Conservation (phyloP, 768 basidiomycete species). For the Suillus bovinus region DNA sequence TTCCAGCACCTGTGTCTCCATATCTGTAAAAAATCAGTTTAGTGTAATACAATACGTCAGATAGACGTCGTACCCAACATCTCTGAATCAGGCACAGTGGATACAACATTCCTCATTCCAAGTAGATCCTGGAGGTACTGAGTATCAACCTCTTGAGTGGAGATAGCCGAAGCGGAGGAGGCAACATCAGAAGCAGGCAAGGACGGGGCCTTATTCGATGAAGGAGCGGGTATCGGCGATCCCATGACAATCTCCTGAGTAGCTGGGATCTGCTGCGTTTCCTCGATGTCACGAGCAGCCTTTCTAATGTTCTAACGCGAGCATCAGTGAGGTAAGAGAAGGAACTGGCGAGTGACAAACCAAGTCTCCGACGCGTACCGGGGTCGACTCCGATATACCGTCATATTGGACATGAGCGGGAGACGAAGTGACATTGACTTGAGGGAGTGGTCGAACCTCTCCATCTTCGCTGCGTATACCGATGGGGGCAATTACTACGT, state of each 20-base stretch:
- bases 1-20: conserved; percentile 32
- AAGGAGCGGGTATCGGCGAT: conserved; percentile 24
- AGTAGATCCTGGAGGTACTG: conserved; percentile 38
- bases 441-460: conserved; percentile 42
- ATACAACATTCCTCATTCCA: conserved; percentile 13
- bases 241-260: conserved; percentile 32
- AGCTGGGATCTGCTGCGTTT: conserved; percentile 49
- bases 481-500: conserved; percentile 39
- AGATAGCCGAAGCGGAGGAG: conserved; percentile 18
- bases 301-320: conserved; percentile 16
- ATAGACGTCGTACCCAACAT: conserved; percentile 43
- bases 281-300: conserved; percentile 37
- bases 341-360: conserved; percentile 35
- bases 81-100: conserved; percentile 37
- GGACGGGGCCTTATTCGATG: conserved; percentile 14
- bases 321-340: background rate
- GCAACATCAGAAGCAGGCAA: conserved; percentile 30
- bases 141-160: conserved; percentile 38
- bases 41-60: background rate
- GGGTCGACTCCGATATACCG: conserved; percentile 52
- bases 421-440: conserved; percentile 25
- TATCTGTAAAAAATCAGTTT: conserved; percentile 23
- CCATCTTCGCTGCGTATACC: conserved; percentile 62
- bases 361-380: conserved; percentile 55
- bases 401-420: conserved; percentile 37